Evolutionary conservation across 345 rosid genomes (phyloP).

Genomic region (Chamaenerion angustifolium): DNA sequence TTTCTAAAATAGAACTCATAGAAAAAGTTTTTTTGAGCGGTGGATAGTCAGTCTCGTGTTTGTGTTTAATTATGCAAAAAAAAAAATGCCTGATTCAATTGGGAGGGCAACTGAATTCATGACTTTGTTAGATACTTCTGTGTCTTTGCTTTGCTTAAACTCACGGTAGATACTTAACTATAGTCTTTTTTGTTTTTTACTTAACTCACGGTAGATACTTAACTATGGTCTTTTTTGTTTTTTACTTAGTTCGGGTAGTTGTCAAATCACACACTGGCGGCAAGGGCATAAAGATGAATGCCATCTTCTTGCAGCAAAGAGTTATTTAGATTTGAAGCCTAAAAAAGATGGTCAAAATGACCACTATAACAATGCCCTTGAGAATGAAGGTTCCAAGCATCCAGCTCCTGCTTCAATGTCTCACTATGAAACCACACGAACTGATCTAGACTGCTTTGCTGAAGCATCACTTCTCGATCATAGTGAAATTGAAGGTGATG

Average conservation of each 20-base stretch:
- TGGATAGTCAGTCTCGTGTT: too few species aligned
- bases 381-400: conserved; percentile 16
- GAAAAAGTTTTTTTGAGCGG: too few species aligned
- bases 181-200: conserved; percentile 8
- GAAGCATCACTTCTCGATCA: conserved; percentile 18
- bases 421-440: conserved; percentile 1
- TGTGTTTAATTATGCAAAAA: too few species aligned
- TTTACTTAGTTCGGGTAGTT: conserved; percentile 56
- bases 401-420: conserved; percentile 10
- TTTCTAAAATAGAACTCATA: too few species aligned
- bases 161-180: background rate
- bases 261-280: conserved; percentile 91
- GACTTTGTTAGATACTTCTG: background rate
- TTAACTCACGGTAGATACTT: background rate
- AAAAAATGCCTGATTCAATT: too few species aligned
- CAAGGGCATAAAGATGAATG: conserved; percentile 95
- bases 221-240: conserved; percentile 8
- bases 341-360: conserved; percentile 17
- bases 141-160: background rate
- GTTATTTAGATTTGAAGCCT: conserved; percentile 17
- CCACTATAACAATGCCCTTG: conserved; percentile 10
- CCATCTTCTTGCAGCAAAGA: conserved; percentile 31
- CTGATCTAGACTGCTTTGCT: conserved; percentile 10
- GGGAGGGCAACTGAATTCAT: too few species aligned
- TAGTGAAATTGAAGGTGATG: conserved; percentile 16